Percentiles rank a stretch among this genome's conserved stretches.
Evolutionary conservation across 768 basidiomycete species (phyloP).

Genomic region (Omphalotus guepiniiformis): DNA sequence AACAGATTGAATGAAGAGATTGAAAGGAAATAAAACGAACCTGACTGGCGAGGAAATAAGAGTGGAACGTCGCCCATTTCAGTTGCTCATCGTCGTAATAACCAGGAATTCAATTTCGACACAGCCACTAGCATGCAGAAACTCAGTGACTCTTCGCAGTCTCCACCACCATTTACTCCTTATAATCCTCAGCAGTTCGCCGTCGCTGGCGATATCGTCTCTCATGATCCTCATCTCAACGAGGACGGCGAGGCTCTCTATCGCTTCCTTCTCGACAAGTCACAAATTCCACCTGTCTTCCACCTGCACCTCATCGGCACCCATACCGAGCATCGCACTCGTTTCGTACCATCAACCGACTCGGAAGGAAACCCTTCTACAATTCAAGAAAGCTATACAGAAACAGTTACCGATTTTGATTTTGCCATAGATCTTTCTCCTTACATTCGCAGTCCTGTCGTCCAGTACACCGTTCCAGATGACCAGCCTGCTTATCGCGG

Average conservation of each 20-base stretch:
- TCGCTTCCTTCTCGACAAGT: slow-evolving; percentile 64
- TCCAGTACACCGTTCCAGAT: slow-evolving; percentile 62
- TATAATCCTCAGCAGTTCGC: slow-evolving; percentile 62
- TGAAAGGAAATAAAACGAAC: too few species aligned
- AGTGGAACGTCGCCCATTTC: too few species aligned
- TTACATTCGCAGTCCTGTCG: slow-evolving; percentile 25
- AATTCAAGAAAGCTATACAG: slow-evolving; percentile 49
- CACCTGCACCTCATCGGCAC: slow-evolving; percentile 48
- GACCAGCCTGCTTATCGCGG: slow-evolving; percentile 63
- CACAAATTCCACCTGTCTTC: slow-evolving; percentile 39
- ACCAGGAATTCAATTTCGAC: too few species aligned
- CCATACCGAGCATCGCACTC: slow-evolving; percentile 50
- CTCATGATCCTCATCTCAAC: slow-evolving; percentile 69
- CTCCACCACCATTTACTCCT: slow-evolving; percentile 58
- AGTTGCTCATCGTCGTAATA: too few species aligned
- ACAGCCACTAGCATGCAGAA: too few species aligned
- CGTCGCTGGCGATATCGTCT: slow-evolving; percentile 49
- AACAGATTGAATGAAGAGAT: too few species aligned
- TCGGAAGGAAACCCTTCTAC: slow-evolving; percentile 28
- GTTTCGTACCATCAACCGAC: slow-evolving; percentile 43
- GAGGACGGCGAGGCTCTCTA: slow-evolving; percentile 70
- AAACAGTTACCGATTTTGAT: slow-evolving; percentile 63
- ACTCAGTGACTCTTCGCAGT: too few species aligned
- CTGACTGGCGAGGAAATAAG: too few species aligned
- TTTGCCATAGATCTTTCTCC: slow-evolving; percentile 53